Evolutionary conservation across 208 protist species (phyloP), one percentile per base, ranked within the genome.

Genomic region (Leishmania turanica): DNA sequence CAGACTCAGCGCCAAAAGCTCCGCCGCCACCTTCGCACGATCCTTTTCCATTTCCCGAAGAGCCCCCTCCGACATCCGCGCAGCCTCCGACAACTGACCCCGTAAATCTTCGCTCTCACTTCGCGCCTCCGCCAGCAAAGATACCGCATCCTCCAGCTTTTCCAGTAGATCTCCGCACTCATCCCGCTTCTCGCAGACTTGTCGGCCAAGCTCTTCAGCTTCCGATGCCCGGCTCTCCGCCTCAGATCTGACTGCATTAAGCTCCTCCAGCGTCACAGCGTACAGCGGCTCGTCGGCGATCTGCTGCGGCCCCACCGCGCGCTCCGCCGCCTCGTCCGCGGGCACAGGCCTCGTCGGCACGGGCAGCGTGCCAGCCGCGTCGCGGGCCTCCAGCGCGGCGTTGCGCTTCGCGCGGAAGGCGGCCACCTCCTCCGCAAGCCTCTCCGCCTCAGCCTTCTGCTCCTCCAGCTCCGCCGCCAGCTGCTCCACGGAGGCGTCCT

Each of bases 1-100:
- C 6, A 81, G 31, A 3, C 88, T 79, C 75, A 91, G 89, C 7
- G 88, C 83, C 40, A 3, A 62, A 1, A 91, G 42, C 71, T 91
- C 85, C 3, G n/a, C 75, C 1, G n/a, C 78, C 24, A 84, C 17
- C 17, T 24, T 56, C 53, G 19, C 4, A 3, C 53, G 53, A 17
- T 56, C 53, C 53, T 21, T 3, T 4, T 56, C 53, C 21, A 11
- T 5, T 8, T 6, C 5, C 53, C 53, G 1, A 3, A 56, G 21
- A 58, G 21, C 19, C 17, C 21, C 21, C 11, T 13, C 53, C 15
- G 19, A 56, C 0, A 21, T 0, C 0, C 21, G 54, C 21, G 5
- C 54, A 2, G 0, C 7, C 21, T 58, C 54, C 7, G 7, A 1
- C 19, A 9, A 3, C 0, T 58, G 7, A 27, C 21, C 21, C 0